Conservation (phyloP, 148 eudicot genomes). For the Salicornia ramosissima region DNA sequence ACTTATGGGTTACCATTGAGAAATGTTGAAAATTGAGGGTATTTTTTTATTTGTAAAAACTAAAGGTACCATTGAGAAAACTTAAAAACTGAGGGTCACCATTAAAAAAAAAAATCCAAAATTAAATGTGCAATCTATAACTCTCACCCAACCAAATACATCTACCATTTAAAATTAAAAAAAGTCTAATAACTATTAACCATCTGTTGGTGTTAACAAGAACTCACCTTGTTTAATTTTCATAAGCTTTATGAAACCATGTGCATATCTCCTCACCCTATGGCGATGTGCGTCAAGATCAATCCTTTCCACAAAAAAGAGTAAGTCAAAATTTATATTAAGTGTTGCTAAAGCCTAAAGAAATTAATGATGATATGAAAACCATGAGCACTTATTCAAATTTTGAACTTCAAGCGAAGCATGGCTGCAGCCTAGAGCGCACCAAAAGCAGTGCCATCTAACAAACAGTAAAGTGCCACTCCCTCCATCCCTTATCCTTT, state of each 20-base stretch:
- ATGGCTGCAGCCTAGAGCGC: background rate
- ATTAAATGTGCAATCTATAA: no score
- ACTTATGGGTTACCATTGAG: no score
- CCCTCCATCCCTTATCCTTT: no score
- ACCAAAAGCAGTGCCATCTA: background rate
- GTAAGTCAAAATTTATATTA: conserved; percentile 1
- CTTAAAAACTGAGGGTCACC: no score
- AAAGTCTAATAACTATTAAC: conserved; percentile 7
- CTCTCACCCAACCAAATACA: no score
- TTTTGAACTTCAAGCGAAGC: background rate
- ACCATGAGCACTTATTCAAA: background rate
- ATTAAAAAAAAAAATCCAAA: no score
- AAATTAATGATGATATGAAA: background rate
- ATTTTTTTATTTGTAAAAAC: no score
- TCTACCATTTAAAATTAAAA: no score
- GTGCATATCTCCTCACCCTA: conserved; percentile 82
- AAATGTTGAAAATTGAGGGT: no score
- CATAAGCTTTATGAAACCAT: conserved; percentile 74
- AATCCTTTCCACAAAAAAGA: conserved; percentile 46
- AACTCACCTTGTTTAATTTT: conserved; percentile 78
- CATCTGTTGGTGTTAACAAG: background rate
- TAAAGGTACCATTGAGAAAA: no score
- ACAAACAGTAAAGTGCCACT: background rate
- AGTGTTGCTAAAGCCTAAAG: background rate
- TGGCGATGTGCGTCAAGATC: conserved; percentile 85